A percentile compares a stretch with the other conserved stretches of the same genome.
phyloP scores from a whole-genome alignment of 192 early-diverging fungal species.

The Coemansia sp. region DNA sequence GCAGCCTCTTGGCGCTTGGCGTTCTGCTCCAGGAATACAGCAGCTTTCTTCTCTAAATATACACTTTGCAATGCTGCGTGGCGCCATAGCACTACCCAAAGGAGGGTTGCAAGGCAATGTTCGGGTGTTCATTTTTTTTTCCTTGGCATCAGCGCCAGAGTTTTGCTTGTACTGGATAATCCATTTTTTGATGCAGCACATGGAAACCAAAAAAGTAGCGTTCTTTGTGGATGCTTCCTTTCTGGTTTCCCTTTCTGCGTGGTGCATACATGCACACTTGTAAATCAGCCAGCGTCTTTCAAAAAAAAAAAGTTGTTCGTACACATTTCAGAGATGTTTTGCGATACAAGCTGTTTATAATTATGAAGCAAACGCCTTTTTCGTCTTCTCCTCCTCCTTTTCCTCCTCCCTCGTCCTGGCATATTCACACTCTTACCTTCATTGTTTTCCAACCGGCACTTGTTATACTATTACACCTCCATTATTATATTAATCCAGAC shows the following conservation, averaged over 20 bases:
- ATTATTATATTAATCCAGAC: background rate
- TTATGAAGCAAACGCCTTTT: no score
- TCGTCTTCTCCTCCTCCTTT: no score
- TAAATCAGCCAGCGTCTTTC: background rate
- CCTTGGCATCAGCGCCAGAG: no score
- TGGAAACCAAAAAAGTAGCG: background rate
- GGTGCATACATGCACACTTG: background rate
- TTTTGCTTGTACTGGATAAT: background rate
- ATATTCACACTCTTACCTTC: no score
- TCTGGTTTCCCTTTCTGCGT: background rate
- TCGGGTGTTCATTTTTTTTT: no score
- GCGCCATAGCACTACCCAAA: no score
- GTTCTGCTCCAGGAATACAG: constrained; percentile 50
- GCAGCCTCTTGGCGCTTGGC: constrained; percentile 51
- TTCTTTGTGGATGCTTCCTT: background rate
- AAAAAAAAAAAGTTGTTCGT: background rate
- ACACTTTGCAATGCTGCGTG: background rate
- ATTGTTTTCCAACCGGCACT: background rate
- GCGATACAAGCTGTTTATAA: no score
- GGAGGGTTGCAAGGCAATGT: no score
- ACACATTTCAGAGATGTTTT: no score
- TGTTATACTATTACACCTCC: background rate
- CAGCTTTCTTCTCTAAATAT: constrained; percentile 23
- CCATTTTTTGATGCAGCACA: background rate
- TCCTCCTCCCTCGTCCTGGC: no score